Conservation (phyloP, 1,284 basidiomycete genomes). For the Mrakiaceae sp. region DNA sequence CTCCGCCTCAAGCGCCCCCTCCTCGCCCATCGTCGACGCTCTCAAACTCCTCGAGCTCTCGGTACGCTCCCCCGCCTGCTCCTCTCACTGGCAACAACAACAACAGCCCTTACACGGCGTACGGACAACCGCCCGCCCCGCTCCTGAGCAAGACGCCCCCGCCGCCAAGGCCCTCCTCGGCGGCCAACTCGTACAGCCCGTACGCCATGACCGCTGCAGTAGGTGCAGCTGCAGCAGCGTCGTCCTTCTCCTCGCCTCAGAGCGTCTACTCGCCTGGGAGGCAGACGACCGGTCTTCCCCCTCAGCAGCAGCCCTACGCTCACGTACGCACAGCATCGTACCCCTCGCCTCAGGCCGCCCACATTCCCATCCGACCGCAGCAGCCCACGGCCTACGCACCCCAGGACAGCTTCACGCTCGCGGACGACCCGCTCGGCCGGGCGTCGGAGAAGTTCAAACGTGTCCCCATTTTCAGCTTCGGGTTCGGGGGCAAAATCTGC, state of each 20-base stretch:
- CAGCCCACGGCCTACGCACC: constrained; percentile 6
- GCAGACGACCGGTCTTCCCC: no score
- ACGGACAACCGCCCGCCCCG: no score
- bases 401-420: not conserved
- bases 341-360: no score
- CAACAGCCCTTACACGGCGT: no score
- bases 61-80: not conserved
- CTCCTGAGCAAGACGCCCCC: not conserved
- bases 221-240: no score
- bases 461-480: constrained; percentile 15
- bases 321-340: no score
- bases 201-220: no score
- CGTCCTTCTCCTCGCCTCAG: no score
- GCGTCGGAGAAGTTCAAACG: constrained; percentile 11
- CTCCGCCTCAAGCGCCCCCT: constrained; percentile 4
- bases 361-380: not conserved
- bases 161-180: constrained; percentile 3
- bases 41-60: constrained; percentile 1
- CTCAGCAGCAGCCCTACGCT: no score
- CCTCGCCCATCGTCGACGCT: constrained; percentile 5
- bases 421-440: constrained; percentile 10
- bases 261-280: no score
- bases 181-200: not conserved
- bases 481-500: constrained; percentile 8
- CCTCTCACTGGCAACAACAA: not conserved